Evolutionary conservation across 208 protist genomes (phyloP).

Genomic region (Acanthamoeba triangularis): DNA sequence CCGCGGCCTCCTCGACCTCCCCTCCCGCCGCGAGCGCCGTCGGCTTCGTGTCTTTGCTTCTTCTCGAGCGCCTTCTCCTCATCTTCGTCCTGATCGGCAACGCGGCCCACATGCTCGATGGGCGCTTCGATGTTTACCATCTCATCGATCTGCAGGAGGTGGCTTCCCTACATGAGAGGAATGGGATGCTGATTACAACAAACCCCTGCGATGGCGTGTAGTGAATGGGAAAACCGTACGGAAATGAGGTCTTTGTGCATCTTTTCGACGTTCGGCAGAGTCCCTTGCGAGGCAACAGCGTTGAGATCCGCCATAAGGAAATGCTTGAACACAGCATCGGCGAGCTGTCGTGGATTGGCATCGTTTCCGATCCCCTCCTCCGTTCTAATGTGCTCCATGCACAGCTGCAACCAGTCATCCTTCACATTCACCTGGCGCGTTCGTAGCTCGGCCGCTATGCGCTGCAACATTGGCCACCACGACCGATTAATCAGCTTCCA

Average conservation of each 20-base stretch:
- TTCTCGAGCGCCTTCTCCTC: constrained; percentile 52
- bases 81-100: constrained; percentile 44
- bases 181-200: background rate
- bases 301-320: constrained; percentile 19
- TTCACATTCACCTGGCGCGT: background rate
- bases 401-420: constrained; percentile 26
- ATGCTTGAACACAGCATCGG: constrained; percentile 24
- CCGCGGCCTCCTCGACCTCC: background rate
- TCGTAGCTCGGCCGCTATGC: constrained; percentile 25
- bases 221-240: background rate
- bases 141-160: constrained; percentile 66
- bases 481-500: background rate
- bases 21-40: background rate
- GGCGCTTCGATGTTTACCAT: constrained; percentile 34
- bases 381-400: background rate
- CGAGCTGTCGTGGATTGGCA: background rate
- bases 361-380: background rate
- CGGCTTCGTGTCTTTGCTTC: constrained; percentile 39
- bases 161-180: background rate
- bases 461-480: background rate
- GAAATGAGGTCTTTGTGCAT: constrained; percentile 34
- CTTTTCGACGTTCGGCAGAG: constrained; percentile 1
- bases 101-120: constrained; percentile 47
- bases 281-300: background rate
- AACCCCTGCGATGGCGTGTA: background rate